Evolutionary conservation across 2,329 filamentous ascomycete species (phyloP), one percentile per base, ranked within the genome.

Genomic region (Fusarium tanahbumbuense): DNA sequence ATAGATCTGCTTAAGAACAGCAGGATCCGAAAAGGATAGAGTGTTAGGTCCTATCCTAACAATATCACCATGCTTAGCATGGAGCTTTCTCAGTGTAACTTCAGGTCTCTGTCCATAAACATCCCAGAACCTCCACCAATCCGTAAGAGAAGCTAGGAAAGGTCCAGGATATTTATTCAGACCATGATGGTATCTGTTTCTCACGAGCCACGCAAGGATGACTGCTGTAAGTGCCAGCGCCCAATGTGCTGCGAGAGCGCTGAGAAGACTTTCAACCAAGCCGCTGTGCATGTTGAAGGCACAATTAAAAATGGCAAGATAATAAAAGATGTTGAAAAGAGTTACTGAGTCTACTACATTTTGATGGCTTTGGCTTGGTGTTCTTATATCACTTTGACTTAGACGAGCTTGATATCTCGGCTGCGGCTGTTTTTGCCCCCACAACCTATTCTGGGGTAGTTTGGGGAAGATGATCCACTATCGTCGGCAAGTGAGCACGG

Each of bases 61-160:
- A 5, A 95, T 84, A 75, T 92, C 88, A 48, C 93, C 93, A 80
- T 93, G 85, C 72, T 92, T 85, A 16, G 85, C 84, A 76, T 96
- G 93, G 1, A 96, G 83, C 11, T 80, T 83, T 46, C 91, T 85
- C 64, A 92, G 89, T 0, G 91, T 93, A 67, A 34, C 79, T 62
- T 96, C 90, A 6, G 92, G 87, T 41, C 87, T 83, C 52, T 88
- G 85, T 11, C 85, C 83, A 60, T 85, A 89, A 2, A 92, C 91
- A 72, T 93, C 91, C 74, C 86, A 85, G 67, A 93, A 88, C 22
- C 92, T 85, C 92, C 92, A 95, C 85, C 88, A 89, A 75, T 95
- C 88, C 2, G 77, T 79, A 25, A 87, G 74, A 4, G 85, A 89
- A 22, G 92, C 93, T 44, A 93, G 75, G 59, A 89, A 83, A 0